These are phyloP conservation scores for Hortiboletus flavorubellus DNA, from an alignment of 768 basidiomycete genomes.

Conservation along the genomic window DNA sequence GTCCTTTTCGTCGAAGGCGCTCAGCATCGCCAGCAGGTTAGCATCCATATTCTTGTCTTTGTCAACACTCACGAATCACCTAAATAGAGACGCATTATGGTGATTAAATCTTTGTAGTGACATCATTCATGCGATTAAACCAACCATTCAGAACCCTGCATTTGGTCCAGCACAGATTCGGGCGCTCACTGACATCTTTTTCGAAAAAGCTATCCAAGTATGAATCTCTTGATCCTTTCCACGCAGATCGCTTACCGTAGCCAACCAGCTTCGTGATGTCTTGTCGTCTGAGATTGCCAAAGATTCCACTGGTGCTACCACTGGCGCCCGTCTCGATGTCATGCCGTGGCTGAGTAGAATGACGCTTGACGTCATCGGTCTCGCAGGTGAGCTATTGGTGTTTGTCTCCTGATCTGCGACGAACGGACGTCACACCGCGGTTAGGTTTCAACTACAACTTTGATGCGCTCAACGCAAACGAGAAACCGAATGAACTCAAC, in stretches of 20 bases:
- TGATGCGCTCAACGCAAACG: constrained; percentile 26
- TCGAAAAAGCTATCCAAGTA: constrained; percentile 55
- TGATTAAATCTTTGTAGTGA: neutral
- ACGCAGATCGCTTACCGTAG: neutral
- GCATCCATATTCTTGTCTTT: neutral
- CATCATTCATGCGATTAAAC: neutral
- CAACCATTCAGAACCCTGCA: constrained; percentile 45
- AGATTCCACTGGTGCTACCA: constrained; percentile 17
- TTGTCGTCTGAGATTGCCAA: constrained; percentile 35
- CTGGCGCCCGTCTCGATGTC: neutral
- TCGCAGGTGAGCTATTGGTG: constrained; percentile 28
- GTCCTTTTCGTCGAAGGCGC: constrained; percentile 43
- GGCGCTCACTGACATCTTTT: constrained; percentile 57
- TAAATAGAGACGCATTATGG: constrained; percentile 33
- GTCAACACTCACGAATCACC: neutral
- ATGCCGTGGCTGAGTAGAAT: constrained; percentile 14
- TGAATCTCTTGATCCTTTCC: neutral
- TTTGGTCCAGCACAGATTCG: constrained; percentile 60
- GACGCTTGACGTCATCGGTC: constrained; percentile 40
- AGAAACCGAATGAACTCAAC: constrained; percentile 31
- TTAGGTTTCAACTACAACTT: constrained; percentile 38
- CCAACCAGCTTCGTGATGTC: constrained; percentile 41
- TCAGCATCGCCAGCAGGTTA: constrained; percentile 38
- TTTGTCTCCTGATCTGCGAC: no score
- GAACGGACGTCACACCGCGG: neutral